Conservation (phyloP, 2,329 filamentous ascomycete species). For the Phyllosticta citriasiana region DNA sequence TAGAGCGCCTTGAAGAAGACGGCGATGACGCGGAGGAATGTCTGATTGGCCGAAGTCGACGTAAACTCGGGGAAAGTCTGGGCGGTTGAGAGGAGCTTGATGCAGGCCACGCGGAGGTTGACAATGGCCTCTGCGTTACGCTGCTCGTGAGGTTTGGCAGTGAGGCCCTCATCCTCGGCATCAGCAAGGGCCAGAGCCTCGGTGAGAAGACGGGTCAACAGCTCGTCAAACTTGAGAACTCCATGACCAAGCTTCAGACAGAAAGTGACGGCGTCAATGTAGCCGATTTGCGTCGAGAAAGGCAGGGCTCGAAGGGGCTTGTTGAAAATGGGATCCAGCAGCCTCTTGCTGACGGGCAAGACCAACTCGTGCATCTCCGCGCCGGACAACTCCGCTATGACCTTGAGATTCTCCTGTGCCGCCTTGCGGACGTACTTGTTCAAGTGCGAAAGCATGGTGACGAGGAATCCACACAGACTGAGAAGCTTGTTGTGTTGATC, state of each 20-base stretch:
- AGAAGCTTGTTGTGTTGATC: slow-evolving; percentile 50
- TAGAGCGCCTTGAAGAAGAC: slow-evolving; percentile 99
- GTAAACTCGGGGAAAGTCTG: slow-evolving; percentile 90
- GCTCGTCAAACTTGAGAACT: slow-evolving; percentile 85
- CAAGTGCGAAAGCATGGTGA: slow-evolving; percentile 86
- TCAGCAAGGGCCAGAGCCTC: slow-evolving; percentile 91
- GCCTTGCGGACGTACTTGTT: slow-evolving; percentile 89
- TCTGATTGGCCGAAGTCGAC: slow-evolving; percentile 58
- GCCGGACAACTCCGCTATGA: slow-evolving; percentile 67
- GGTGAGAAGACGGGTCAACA: slow-evolving; percentile 79
- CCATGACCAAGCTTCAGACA: slow-evolving; percentile 82
- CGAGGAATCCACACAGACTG: slow-evolving; percentile 73
- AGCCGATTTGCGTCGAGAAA: slow-evolving; percentile 92
- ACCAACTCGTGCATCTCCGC: slow-evolving; percentile 82
- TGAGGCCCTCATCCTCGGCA: slow-evolving; percentile 84
- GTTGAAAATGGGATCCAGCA: slow-evolving; percentile 86
- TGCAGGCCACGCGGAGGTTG: slow-evolving; percentile 82
- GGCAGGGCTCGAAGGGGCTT: slow-evolving; percentile 89
- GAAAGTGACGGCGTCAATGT: slow-evolving; percentile 95
- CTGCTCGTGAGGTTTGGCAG: slow-evolving; percentile 81
- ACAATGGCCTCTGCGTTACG: slow-evolving; percentile 93
- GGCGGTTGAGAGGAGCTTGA: slow-evolving; percentile 83
- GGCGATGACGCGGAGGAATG: slow-evolving; percentile 60
- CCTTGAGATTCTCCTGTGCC: slow-evolving; percentile 68
- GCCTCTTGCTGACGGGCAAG: slow-evolving; percentile 77